phyloP scores from a whole-genome alignment of 2,329 filamentous ascomycete genomes.

The Akanthomyces uredinophilus region DNA sequence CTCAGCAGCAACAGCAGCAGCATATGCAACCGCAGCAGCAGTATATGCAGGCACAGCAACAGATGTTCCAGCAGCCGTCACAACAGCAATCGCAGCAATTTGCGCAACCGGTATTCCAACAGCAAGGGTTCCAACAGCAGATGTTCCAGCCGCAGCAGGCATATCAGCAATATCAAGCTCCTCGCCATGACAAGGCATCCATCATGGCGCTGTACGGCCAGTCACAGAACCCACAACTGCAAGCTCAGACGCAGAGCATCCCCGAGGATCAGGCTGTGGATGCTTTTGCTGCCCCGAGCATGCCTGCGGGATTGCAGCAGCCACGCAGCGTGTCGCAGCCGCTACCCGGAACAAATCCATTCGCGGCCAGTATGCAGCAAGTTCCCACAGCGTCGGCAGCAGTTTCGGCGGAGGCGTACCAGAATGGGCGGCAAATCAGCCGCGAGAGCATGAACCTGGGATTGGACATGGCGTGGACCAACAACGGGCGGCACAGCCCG shows the following conservation, averaged over 20 bases:
- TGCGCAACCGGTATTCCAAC: slow-evolving; percentile 20
- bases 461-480: slow-evolving; percentile 59
- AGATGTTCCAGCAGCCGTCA: slow-evolving; percentile 22
- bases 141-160: slow-evolving; percentile 18
- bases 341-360: slow-evolving; percentile 51
- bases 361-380: slow-evolving; percentile 33
- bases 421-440: slow-evolving; percentile 38
- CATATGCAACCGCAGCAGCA: slow-evolving; percentile 28
- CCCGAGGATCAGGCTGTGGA: slow-evolving; percentile 25
- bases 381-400: slow-evolving; percentile 21
- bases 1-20: slow-evolving; percentile 23
- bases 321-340: slow-evolving; percentile 29
- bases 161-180: slow-evolving; percentile 37
- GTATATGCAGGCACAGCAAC: slow-evolving; percentile 16
- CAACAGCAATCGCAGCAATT: slow-evolving; percentile 20
- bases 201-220: slow-evolving; percentile 73
- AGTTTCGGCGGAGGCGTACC: slow-evolving; percentile 38
- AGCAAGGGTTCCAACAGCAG: slow-evolving; percentile 17
- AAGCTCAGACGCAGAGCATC: slow-evolving; percentile 25
- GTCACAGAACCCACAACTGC: slow-evolving; percentile 37
- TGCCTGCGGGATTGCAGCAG: slow-evolving; percentile 21
- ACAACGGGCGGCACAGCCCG: slow-evolving; percentile 70
- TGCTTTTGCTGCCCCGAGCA: slow-evolving; percentile 19
- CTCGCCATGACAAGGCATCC: slow-evolving; percentile 61
- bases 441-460: slow-evolving; percentile 67